Percentiles rank a stretch among this genome's conserved stretches.
phyloP scores from a whole-genome alignment of 1,139 yeast genomes.

The Suhomyces ambrosiae region DNA sequence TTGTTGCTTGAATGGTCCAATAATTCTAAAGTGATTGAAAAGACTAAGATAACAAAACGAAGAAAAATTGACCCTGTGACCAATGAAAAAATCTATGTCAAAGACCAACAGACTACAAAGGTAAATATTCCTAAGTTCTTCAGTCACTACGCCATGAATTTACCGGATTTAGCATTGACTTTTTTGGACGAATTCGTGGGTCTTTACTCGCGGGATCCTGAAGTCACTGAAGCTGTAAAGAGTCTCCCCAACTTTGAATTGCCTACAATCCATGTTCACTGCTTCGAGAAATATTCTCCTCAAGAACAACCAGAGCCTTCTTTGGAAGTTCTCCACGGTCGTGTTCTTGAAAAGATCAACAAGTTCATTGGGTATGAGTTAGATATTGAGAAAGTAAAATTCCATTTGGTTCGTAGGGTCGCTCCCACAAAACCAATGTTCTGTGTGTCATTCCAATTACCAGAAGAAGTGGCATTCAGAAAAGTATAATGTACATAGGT shows the following conservation, averaged over 20 bases:
- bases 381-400: slow-evolving; percentile 49
- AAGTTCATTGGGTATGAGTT: slow-evolving; percentile 52
- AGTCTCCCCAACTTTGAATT: slow-evolving; percentile 50
- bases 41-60: slow-evolving; percentile 32
- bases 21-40: slow-evolving; percentile 26
- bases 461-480: slow-evolving; percentile 72
- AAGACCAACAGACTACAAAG: slow-evolving; percentile 31
- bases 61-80: slow-evolving; percentile 32
- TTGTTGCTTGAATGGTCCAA: slow-evolving; percentile 47
- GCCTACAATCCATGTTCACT: slow-evolving; percentile 85
- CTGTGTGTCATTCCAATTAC: slow-evolving; percentile 79
- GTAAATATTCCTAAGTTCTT: slow-evolving; percentile 59
- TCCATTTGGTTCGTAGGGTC: slow-evolving; percentile 88
- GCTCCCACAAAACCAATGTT: slow-evolving; percentile 98
- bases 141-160: slow-evolving; percentile 87
- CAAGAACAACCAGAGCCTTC: slow-evolving; percentile 67
- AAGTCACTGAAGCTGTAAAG: slow-evolving; percentile 35
- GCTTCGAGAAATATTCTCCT: slow-evolving; percentile 84
- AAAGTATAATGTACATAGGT: slow-evolving; percentile 7
- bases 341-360: slow-evolving; percentile 65
- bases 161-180: slow-evolving; percentile 91
- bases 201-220: slow-evolving; percentile 49
- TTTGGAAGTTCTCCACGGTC: slow-evolving; percentile 59
- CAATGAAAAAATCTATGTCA: slow-evolving; percentile 20
- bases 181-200: slow-evolving; percentile 80